phyloP scores from a whole-genome alignment of 2,329 filamentous ascomycete genomes.

The Blastomyces parvus region DNA sequence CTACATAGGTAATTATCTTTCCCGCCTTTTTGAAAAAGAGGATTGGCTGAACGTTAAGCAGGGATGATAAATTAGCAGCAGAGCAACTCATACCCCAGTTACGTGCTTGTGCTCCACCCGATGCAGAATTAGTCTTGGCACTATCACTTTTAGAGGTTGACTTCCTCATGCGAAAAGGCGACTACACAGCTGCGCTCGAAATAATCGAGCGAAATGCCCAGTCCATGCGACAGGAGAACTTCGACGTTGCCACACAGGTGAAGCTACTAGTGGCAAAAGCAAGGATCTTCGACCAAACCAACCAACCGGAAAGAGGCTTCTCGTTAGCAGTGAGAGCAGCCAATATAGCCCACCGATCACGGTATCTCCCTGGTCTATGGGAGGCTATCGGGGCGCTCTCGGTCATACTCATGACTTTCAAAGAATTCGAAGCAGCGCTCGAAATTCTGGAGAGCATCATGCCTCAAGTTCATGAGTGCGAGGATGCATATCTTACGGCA shows the following conservation, averaged over 20 bases:
- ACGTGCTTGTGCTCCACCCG: conserved; percentile 42
- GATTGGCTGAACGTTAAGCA: conserved; percentile 20
- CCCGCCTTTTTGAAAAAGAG: neutral
- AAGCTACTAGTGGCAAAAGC: conserved; percentile 65
- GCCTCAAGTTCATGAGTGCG: conserved; percentile 66
- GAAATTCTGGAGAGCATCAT: conserved; percentile 59
- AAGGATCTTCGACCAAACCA: conserved; percentile 56
- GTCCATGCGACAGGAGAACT: conserved; percentile 44
- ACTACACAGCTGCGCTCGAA: conserved; percentile 45
- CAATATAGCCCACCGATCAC: conserved; percentile 60
- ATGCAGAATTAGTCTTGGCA: conserved; percentile 52
- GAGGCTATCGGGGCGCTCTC: conserved; percentile 58
- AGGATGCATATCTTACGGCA: conserved; percentile 53
- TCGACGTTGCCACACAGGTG: conserved; percentile 59
- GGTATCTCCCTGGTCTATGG: conserved; percentile 62
- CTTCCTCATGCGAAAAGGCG: conserved; percentile 45
- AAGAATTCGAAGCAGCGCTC: conserved; percentile 59
- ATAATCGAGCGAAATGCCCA: conserved; percentile 45
- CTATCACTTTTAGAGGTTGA: conserved; percentile 53
- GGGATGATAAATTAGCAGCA: conserved; percentile 49
- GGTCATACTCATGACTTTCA: conserved; percentile 58
- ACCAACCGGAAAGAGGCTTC: conserved; percentile 64
- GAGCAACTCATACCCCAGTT: conserved; percentile 50
- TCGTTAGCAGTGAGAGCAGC: conserved; percentile 67
- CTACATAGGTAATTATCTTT: conserved; percentile 31